These are phyloP conservation scores for Macroventuria anomochaeta DNA, from an alignment of 2,329 filamentous ascomycete genomes.

Conservation along the genomic window DNA sequence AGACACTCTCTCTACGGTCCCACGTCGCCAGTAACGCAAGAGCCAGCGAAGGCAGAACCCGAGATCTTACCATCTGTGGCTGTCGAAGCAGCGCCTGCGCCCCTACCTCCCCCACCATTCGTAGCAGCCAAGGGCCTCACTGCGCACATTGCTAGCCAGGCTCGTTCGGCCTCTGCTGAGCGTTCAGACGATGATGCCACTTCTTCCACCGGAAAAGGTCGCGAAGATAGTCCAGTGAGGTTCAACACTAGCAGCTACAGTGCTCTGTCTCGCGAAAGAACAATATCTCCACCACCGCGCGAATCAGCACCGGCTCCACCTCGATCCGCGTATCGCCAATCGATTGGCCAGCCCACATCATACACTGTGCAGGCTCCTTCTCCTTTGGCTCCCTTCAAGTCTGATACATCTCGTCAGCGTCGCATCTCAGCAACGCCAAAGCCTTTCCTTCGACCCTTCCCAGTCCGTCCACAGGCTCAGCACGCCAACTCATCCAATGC, in stretches of 20 bases:
- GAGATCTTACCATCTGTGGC: background rate
- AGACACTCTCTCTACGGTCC: slow-evolving; percentile 43
- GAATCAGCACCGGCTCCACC: slow-evolving; percentile 37
- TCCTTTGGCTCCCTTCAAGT: slow-evolving; percentile 15
- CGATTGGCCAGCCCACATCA: slow-evolving; percentile 26
- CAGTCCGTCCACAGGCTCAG: slow-evolving; percentile 43
- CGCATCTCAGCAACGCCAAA: slow-evolving; percentile 45
- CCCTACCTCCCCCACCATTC: background rate
- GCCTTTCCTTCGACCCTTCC: slow-evolving; percentile 46
- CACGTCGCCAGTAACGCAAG: slow-evolving; percentile 31
- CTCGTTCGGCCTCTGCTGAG: slow-evolving; percentile 1
- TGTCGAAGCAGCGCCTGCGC: background rate
- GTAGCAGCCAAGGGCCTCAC: slow-evolving; percentile 14
- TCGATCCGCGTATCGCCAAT: slow-evolving; percentile 32
- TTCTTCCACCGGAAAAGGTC: slow-evolving; percentile 13
- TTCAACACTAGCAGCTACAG: slow-evolving; percentile 35
- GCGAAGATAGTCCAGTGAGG: slow-evolving; percentile 30
- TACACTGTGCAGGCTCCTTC: slow-evolving; percentile 6
- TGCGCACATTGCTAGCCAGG: slow-evolving; percentile 13
- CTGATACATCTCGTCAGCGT: slow-evolving; percentile 22
- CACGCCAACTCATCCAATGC: slow-evolving; percentile 34
- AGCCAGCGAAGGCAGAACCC: slow-evolving; percentile 15
- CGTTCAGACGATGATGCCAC: background rate
- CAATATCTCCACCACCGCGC: slow-evolving; percentile 40
- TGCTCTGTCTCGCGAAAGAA: slow-evolving; percentile 33